Evolutionary conservation across 2,329 filamentous ascomycete species (phyloP).

Genomic region (Zarea fungicola): DNA sequence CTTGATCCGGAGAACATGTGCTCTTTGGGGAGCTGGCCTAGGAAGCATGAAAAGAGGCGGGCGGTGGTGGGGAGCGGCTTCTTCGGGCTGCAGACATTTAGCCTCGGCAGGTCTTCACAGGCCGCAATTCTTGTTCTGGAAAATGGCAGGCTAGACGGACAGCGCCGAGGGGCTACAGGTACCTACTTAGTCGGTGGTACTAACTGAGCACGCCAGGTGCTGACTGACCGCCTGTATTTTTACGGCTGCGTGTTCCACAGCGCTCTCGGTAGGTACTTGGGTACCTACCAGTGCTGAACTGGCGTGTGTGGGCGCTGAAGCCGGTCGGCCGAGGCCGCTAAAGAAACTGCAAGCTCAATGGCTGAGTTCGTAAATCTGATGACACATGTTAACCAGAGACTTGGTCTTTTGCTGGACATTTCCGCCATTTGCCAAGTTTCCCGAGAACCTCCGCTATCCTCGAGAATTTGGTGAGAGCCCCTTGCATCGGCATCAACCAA

Average conservation of each 20-base stretch:
- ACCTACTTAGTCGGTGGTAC: not conserved
- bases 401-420: not conserved
- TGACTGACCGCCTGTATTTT: not conserved
- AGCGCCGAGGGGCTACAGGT: not conserved
- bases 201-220: not conserved
- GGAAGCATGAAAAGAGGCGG: not conserved
- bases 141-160: not conserved
- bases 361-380: not conserved
- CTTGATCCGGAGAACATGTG: constrained; percentile 14
- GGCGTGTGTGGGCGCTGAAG: not conserved
- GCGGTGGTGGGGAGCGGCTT: constrained; percentile 9
- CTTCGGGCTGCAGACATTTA: constrained; percentile 17
- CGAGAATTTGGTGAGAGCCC: no score
- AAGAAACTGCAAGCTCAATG: constrained; percentile 2
- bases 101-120: constrained; percentile 18
- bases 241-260: not conserved
- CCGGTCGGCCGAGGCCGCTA: constrained; percentile 18
- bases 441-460: constrained; percentile 12
- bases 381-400: constrained; percentile 8
- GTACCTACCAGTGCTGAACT: no score
- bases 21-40: not conserved
- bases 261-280: not conserved
- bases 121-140: not conserved
- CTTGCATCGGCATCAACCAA: not conserved
- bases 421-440: not conserved